These are phyloP conservation scores for Fomitopsis palustris DNA, from an alignment of 1,284 basidiomycete species.

Conservation along the genomic window DNA sequence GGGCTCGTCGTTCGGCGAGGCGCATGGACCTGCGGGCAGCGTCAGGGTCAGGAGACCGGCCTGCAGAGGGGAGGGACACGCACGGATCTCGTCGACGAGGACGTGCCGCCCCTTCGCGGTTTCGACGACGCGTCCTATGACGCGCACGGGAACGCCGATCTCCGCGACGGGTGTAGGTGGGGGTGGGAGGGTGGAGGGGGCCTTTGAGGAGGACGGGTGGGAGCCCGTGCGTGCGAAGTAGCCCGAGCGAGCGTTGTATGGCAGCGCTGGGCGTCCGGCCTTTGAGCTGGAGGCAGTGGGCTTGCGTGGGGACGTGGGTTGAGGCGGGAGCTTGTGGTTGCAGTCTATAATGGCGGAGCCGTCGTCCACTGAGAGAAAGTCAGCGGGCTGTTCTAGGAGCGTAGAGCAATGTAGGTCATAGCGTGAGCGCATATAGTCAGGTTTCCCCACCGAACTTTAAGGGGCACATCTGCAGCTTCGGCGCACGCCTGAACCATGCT, in stretches of 20 bases:
- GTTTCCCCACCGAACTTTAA: no score
- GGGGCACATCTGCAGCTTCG: no score
- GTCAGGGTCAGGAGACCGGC: not conserved
- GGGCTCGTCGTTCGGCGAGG: constrained; percentile 55
- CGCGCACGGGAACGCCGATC: constrained; percentile 45
- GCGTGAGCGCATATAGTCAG: not conserved
- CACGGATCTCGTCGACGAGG: constrained; percentile 36
- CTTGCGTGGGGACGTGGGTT: not conserved
- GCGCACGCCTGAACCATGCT: not conserved
- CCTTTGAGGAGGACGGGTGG: constrained; percentile 8
- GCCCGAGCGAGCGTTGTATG: not conserved
- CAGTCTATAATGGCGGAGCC: constrained; percentile 70
- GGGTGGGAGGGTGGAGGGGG: constrained; percentile 7
- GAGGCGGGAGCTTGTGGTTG: constrained; percentile 23
- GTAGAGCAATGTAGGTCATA: not conserved
- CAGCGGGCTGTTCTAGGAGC: not conserved
- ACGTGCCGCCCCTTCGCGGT: constrained; percentile 45
- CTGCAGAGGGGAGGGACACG: constrained; percentile 4
- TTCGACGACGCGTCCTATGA: constrained; percentile 45
- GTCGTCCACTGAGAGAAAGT: constrained; percentile 55
- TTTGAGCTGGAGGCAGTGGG: not conserved
- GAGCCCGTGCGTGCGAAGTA: not conserved
- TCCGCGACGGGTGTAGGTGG: constrained; percentile 37
- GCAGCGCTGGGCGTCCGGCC: not conserved
- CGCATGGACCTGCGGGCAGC: constrained; percentile 37